Conservation (phyloP, 192 early-diverging fungal species). For the Phycomyces blakesleeanus region DNA sequence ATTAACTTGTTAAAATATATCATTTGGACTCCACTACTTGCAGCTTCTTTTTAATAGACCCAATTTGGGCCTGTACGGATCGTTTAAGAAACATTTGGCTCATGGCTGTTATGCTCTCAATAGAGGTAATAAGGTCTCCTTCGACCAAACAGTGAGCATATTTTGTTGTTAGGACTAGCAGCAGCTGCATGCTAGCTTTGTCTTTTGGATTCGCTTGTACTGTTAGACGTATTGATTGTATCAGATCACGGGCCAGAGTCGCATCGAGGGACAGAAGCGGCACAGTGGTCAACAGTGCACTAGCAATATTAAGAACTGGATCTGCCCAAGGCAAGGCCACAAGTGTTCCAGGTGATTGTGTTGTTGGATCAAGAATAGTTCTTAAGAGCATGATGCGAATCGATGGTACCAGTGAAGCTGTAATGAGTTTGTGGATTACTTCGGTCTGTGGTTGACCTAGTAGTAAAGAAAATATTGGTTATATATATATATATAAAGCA, state of each 20-base stretch:
- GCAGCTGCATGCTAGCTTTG: constrained; percentile 3
- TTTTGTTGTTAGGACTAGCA: neutral
- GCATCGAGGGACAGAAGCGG: neutral
- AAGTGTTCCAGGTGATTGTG: neutral
- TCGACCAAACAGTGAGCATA: constrained; percentile 3
- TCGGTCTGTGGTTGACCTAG: neutral
- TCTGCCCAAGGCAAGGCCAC: neutral
- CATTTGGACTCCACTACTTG: neutral
- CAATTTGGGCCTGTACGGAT: neutral
- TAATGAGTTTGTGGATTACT: neutral
- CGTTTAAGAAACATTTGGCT: constrained; percentile 6
- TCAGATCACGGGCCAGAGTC: neutral
- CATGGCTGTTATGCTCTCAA: neutral
- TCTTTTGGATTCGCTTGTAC: neutral
- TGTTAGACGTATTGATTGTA: neutral
- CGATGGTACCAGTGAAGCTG: neutral
- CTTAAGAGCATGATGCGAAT: neutral
- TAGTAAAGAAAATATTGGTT: neutral
- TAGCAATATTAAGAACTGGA: neutral
- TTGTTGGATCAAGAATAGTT: neutral
- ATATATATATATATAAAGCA: neutral
- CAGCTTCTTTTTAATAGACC: constrained; percentile 4
- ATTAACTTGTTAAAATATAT: too few relatives aligned
- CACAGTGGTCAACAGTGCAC: neutral
- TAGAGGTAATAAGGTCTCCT: neutral